These are phyloP conservation scores for Trichoderma gracile DNA, from an alignment of 2,329 filamentous ascomycete species.

Conservation along the genomic window DNA sequence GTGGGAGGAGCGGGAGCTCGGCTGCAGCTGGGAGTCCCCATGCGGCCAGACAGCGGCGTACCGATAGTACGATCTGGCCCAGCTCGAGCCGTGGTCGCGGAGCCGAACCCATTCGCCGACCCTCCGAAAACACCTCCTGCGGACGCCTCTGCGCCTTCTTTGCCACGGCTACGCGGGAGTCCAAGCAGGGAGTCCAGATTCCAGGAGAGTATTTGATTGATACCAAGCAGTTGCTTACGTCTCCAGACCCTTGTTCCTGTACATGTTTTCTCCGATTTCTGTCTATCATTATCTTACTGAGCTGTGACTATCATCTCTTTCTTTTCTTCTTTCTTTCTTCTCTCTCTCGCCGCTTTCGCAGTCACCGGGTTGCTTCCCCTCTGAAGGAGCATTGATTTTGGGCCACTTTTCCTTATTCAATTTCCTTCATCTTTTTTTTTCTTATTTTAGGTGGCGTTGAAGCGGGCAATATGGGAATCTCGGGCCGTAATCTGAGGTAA, in stretches of 20 bases:
- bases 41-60: slow-evolving; percentile 61
- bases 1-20: slow-evolving; percentile 39
- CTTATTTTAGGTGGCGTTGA: slow-evolving; percentile 12
- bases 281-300: neutral
- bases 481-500: slow-evolving; percentile 16
- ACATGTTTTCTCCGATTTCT: slow-evolving; percentile 4
- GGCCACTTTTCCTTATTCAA: neutral
- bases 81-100: slow-evolving; percentile 61
- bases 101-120: slow-evolving; percentile 51
- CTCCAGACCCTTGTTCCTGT: slow-evolving; percentile 16
- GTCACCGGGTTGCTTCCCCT: slow-evolving; percentile 24
- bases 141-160: slow-evolving; percentile 44
- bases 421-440: neutral
- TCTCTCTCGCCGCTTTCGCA: neutral
- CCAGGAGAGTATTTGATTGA: slow-evolving; percentile 43
- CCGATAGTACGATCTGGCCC: slow-evolving; percentile 66
- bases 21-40: slow-evolving; percentile 57
- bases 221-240: slow-evolving; percentile 1
- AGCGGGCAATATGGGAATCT: slow-evolving; percentile 3
- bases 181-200: slow-evolving; percentile 43
- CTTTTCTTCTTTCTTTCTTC: neutral
- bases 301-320: neutral
- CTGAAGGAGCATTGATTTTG: slow-evolving; percentile 15
- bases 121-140: slow-evolving; percentile 33
- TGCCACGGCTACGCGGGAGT: slow-evolving; percentile 37